A percentile compares a stretch with the other conserved stretches of the same genome.
phyloP scores from a whole-genome alignment of 2,329 filamentous ascomycete species.

The Pyricularia sp. region DNA sequence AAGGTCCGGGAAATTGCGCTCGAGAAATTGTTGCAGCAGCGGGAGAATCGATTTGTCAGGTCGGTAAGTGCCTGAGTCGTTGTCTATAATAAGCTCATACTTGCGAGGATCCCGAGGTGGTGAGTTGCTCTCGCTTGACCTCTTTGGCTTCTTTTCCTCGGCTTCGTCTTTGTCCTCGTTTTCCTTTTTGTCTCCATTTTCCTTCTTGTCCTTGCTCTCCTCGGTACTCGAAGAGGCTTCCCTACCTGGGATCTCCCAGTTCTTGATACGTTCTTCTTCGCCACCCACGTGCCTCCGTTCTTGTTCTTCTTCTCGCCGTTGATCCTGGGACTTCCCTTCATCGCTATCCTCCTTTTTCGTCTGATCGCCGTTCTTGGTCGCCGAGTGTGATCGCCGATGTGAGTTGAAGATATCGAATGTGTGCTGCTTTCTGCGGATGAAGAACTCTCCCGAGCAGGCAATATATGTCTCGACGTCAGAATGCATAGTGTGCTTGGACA shows the following conservation, averaged over 20 bases:
- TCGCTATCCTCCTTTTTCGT: not conserved
- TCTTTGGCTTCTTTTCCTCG: not conserved
- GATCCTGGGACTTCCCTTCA: not conserved
- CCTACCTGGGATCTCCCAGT: not conserved
- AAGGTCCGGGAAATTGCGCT: conserved; percentile 63
- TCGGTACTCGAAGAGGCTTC: not conserved
- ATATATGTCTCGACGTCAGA: conserved; percentile 85
- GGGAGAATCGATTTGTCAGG: conserved; percentile 69
- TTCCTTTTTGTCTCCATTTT: too few species aligned
- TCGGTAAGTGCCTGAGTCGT: conserved; percentile 86
- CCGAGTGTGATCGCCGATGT: not conserved
- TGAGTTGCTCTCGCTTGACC: conserved; percentile 25
- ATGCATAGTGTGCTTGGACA: conserved; percentile 96
- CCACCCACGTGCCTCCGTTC: conserved; percentile 10
- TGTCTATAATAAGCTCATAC: conserved; percentile 88
- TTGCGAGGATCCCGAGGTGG: conserved; percentile 35
- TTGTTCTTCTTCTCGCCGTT: not conserved
- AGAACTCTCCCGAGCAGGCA: conserved; percentile 87
- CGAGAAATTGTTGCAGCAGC: conserved; percentile 55
- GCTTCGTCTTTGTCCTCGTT: not conserved
- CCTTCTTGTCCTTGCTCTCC: not conserved
- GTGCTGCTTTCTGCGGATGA: conserved; percentile 45
- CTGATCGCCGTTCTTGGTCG: not conserved
- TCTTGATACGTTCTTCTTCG: not conserved
- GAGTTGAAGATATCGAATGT: not conserved